phyloP scores from a whole-genome alignment of 371 early-diverging fungal genomes.

The Apophysomyces ossiformis region DNA sequence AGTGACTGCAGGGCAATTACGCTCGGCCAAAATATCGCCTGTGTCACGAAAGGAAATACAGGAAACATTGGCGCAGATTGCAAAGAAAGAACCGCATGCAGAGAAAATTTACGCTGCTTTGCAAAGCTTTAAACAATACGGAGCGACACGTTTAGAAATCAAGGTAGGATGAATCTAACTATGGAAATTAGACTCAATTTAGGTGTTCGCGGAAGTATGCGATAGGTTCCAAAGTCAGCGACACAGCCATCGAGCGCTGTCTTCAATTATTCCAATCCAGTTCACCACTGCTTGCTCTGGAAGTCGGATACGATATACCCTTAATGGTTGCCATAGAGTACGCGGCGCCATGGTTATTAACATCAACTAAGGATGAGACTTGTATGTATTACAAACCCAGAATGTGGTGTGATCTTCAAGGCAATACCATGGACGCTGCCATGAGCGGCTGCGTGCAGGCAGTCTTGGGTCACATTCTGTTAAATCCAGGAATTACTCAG shows the following conservation, averaged over 20 bases:
- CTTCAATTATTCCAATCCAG: not conserved
- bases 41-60: not conserved
- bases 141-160: not conserved
- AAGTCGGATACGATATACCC: not conserved
- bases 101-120: not conserved
- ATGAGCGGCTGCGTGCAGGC: conserved; percentile 14
- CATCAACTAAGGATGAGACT: not conserved
- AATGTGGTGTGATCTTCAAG: conserved; percentile 16
- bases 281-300: not conserved
- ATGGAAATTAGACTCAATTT: not conserved
- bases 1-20: not conserved
- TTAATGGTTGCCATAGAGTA: conserved; percentile 2
- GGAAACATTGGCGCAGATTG: not conserved
- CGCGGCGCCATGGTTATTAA: conserved; percentile 2
- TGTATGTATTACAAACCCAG: conserved; percentile 9
- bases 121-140: not conserved
- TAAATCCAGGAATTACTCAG: conserved; percentile 15
- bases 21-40: not conserved
- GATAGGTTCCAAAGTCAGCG: not conserved
- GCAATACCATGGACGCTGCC: conserved; percentile 6
- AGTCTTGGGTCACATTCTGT: conserved; percentile 2
- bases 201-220: not conserved
- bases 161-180: not conserved
- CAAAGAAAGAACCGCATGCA: not conserved
- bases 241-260: not conserved